Evolutionary conservation across 257 asterid genomes (phyloP).

Genomic region (Echites panduratus): DNA sequence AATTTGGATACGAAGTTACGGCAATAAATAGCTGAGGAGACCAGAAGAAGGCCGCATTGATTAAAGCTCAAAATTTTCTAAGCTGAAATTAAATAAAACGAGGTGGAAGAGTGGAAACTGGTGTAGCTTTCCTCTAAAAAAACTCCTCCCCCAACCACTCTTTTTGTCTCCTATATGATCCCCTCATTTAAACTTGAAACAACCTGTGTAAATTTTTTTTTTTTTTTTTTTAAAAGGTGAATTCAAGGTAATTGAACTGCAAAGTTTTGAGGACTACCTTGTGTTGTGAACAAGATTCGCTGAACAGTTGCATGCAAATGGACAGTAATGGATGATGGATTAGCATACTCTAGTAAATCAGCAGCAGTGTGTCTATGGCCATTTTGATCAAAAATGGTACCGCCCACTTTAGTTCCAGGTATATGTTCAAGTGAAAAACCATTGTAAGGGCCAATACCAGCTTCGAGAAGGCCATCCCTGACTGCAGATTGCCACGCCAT

Average conservation of each 20-base stretch:
- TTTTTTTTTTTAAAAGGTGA: too few relatives aligned
- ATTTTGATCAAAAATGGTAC: conserved; percentile 48
- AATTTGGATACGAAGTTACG: not conserved
- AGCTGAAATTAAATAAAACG: not conserved
- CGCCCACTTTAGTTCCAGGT: conserved; percentile 72
- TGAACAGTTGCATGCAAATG: conserved; percentile 52
- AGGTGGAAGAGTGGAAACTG: too few relatives aligned
- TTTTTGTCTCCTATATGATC: not conserved
- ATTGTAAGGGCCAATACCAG: conserved; percentile 46
- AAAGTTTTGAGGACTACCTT: conserved; percentile 38
- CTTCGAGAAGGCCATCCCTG: conserved; percentile 53
- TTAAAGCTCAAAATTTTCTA: not conserved
- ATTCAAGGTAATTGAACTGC: too few relatives aligned
- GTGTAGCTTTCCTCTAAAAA: too few relatives aligned
- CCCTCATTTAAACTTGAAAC: not conserved
- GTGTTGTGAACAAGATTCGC: conserved; percentile 37
- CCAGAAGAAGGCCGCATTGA: not conserved
- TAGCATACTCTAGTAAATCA: conserved; percentile 66
- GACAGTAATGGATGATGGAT: conserved; percentile 34
- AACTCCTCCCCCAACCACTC: not conserved
- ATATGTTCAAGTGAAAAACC: conserved; percentile 57
- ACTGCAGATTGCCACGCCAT: conserved; percentile 69
- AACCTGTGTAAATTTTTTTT: not conserved
- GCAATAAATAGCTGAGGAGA: not conserved
- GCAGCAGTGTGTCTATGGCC: conserved; percentile 80